A percentile compares a stretch with the other conserved stretches of the same genome.
Evolutionary conservation across 257 asterid species (phyloP).

Genomic region (Scutellaria barbata): DNA sequence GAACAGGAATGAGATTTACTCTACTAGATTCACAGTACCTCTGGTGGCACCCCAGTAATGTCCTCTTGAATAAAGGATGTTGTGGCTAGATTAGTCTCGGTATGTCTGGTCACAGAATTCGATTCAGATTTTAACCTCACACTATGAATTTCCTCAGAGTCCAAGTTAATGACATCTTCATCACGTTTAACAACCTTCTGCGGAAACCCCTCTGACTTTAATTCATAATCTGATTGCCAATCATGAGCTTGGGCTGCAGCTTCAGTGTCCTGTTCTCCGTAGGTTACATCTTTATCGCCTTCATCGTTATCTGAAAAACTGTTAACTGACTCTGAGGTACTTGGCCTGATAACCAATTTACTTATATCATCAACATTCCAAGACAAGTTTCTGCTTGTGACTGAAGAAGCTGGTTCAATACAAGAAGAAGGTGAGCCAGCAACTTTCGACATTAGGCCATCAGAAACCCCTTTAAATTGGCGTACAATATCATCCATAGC

Average conservation of each 20-base stretch:
- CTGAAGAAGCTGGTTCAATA: constrained; percentile 53
- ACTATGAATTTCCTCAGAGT: constrained; percentile 48
- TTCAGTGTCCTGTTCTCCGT: constrained; percentile 51
- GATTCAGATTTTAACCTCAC: constrained; percentile 50
- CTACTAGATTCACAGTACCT: constrained; percentile 57
- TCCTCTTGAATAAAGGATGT: constrained; percentile 64
- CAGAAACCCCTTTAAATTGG: constrained; percentile 97
- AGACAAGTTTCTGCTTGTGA: constrained; percentile 57
- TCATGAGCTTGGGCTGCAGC: constrained; percentile 55
- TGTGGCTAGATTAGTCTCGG: constrained; percentile 56
- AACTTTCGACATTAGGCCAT: constrained; percentile 75
- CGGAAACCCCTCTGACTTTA: constrained; percentile 59
- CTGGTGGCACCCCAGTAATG: constrained; percentile 84
- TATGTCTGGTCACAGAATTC: constrained; percentile 45
- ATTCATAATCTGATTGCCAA: constrained; percentile 74
- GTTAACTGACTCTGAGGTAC: constrained; percentile 69
- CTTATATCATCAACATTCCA: constrained; percentile 73
- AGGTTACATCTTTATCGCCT: constrained; percentile 66
- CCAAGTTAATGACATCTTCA: constrained; percentile 49
- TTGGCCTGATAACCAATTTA: constrained; percentile 56
- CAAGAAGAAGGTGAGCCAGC: constrained; percentile 64
- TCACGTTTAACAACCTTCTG: constrained; percentile 55
- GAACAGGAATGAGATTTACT: constrained; percentile 23
- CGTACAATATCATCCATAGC: constrained; percentile 98
- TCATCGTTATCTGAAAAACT: constrained; percentile 85